Evolutionary conservation across 768 basidiomycete genomes (phyloP), one percentile per base, ranked within the genome.

Genomic region (Baorangia bicolor): DNA sequence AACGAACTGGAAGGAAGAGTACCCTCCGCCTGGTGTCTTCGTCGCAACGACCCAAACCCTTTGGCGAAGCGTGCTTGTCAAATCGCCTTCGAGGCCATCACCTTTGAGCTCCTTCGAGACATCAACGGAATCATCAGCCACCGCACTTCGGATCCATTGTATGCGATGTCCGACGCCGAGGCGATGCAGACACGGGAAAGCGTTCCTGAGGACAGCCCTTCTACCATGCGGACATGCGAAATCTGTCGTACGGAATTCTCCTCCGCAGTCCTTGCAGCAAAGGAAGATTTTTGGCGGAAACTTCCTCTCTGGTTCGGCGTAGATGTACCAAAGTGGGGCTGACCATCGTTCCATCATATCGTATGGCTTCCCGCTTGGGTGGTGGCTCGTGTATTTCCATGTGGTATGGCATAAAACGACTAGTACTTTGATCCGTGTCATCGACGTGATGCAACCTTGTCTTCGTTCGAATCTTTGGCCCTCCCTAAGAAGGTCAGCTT

Each of bases 71-170:
- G 84, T 28, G 71, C 80, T 23, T 90, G 88, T 68, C 85, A 85
- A 69, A 76, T 85, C 21, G 85, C 86, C 3, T 90, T 88, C 61
- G 89, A 90, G 64, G 79, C 81, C 12, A 82, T 88, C 57, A 87
- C 86, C 5, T 89, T 88, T 65, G 84, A 90, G 61, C 80, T 90
- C 43, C 77, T 90, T 53, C 81, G 85, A 46, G 88, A 90, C 62
- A 80, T 87, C 58, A 88, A 87, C 67, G 87, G 86, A 12, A 78
- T 86, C 53, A 75, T 85, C 20, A 80, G 78, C 55, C 82, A 86
- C 59, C 81, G 86, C 42, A 85, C 79, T 61, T 84, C 82, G 5
- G 88, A 90, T 57, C 87, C 87, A 1, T 71, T 90, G 28, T 87
- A 85, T 60, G 84, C 86, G 8, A 87, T 90, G 61, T 74, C 81